Conservation (phyloP, 345 rosid genomes). For the Salix dunnii region DNA sequence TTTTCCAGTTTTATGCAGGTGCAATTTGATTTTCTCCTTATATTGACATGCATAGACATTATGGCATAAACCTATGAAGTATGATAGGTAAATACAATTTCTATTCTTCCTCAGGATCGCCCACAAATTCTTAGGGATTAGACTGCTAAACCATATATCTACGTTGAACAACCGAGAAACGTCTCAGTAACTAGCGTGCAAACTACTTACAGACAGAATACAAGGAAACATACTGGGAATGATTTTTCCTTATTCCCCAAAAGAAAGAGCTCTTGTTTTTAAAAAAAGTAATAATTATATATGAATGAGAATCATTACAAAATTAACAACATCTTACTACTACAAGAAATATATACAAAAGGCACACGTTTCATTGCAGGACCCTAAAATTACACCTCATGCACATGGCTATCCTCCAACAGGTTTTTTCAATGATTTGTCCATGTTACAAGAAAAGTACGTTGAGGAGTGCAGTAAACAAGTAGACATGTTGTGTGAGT, state of each 20-base stretch:
- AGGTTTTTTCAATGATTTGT: not conserved
- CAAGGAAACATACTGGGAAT: not conserved
- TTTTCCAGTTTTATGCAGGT: not conserved
- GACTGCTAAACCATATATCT: not conserved
- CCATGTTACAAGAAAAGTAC: not conserved
- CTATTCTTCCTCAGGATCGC: not conserved
- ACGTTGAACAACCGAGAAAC: not conserved
- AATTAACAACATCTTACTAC: not conserved
- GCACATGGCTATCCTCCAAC: not conserved
- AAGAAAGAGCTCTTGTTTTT: not conserved
- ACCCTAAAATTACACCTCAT: not conserved
- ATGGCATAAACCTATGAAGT: not conserved
- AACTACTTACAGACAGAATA: not conserved
- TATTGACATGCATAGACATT: too few relatives aligned
- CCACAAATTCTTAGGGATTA: not conserved
- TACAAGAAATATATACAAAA: not conserved
- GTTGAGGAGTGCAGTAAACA: not conserved
- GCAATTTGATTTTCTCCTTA: not conserved
- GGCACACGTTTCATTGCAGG: not conserved
- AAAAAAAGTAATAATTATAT: not conserved
- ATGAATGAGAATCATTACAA: not conserved
- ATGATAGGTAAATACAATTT: not conserved
- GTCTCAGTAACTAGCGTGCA: not conserved
- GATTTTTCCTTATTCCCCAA: not conserved
- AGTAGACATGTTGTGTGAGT: not conserved